Percentiles rank a stretch among this genome's conserved stretches.
These are phyloP conservation scores for Rhizomucor pusillus DNA, from an alignment of 371 early-diverging fungal genomes.

Conservation along the genomic window DNA sequence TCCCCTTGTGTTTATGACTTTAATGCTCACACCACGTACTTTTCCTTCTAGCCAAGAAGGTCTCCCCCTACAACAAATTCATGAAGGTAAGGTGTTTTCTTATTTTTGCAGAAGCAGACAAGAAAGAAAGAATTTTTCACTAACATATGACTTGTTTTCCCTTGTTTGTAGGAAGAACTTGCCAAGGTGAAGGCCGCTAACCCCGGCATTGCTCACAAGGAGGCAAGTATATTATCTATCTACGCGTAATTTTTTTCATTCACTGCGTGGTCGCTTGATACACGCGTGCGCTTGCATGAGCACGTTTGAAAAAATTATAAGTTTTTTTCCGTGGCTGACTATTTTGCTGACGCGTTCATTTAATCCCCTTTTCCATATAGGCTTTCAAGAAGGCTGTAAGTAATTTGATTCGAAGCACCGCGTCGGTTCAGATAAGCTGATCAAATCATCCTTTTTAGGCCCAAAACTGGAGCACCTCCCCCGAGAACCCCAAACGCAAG, in stretches of 20 bases:
- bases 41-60: constrained; percentile 18
- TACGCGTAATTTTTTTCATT: background rate
- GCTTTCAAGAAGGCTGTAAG: constrained; percentile 46
- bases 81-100: constrained; percentile 52
- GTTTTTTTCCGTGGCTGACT: constrained; percentile 4
- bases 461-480: constrained; percentile 38
- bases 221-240: constrained; percentile 26
- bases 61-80: constrained; percentile 64
- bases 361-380: constrained; percentile 20
- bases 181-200: constrained; percentile 61
- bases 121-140: background rate
- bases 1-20: constrained; percentile 1
- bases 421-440: background rate
- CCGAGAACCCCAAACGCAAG: constrained; percentile 50
- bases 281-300: constrained; percentile 5
- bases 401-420: constrained; percentile 11
- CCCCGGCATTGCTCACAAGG: constrained; percentile 61
- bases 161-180: constrained; percentile 48
- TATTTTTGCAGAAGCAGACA: background rate
- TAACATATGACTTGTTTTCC: background rate
- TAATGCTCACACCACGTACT: background rate
- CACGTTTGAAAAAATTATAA: background rate
- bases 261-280: background rate
- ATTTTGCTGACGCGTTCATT: constrained; percentile 7
- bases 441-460: constrained; percentile 25